These are phyloP conservation scores for Nematocida homosporus DNA, from an alignment of 371 early-diverging fungal genomes.

Conservation along the genomic window DNA sequence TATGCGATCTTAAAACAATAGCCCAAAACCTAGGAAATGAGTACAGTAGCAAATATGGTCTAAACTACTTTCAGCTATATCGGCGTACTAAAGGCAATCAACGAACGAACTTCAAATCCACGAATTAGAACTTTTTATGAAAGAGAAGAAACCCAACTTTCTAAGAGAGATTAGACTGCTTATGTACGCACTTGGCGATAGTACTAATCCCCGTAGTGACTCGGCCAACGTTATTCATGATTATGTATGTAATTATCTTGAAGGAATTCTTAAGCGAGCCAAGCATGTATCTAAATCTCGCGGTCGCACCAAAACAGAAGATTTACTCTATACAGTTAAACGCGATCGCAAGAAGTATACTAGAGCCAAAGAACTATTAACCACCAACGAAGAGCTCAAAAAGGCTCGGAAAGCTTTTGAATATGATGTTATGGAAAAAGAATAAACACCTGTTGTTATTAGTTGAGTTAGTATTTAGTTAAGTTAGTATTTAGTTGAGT, in stretches of 20 bases:
- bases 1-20: too few species aligned
- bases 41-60: too few species aligned
- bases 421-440: slow-evolving; percentile 67
- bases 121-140: slow-evolving; percentile 57
- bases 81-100: too few species aligned
- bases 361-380: slow-evolving; percentile 84
- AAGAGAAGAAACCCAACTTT: slow-evolving; percentile 64
- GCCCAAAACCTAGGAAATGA: too few species aligned
- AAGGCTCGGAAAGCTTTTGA: slow-evolving; percentile 72
- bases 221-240: slow-evolving; percentile 85
- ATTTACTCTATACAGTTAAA: slow-evolving; percentile 81
- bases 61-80: too few species aligned
- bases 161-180: slow-evolving; percentile 73
- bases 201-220: slow-evolving; percentile 79
- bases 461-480: too few species aligned
- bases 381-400: slow-evolving; percentile 84
- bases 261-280: slow-evolving; percentile 70
- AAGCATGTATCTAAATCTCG: slow-evolving; percentile 61
- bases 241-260: slow-evolving; percentile 80
- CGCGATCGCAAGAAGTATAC: slow-evolving; percentile 88
- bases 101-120: too few species aligned
- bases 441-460: slow-evolving; percentile 39
- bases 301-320: slow-evolving; percentile 79
- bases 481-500: too few species aligned
- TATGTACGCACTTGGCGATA: slow-evolving; percentile 95